Evolutionary conservation across 805 yeast species (phyloP).

Genomic region (Naumovozyma dairenensis): DNA sequence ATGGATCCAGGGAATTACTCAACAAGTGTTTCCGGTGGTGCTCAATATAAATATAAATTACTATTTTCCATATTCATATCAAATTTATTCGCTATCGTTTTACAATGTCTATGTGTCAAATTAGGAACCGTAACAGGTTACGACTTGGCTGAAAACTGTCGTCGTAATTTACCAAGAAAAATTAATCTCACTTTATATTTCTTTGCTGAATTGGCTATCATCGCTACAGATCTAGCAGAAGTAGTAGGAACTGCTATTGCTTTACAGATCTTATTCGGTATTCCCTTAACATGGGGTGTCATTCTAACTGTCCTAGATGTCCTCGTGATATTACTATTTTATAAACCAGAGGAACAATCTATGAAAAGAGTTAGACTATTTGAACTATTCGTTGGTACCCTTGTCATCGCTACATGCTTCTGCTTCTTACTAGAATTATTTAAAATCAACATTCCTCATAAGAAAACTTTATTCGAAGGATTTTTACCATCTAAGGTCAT

Average conservation of each 20-base stretch:
- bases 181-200: constrained; percentile 51
- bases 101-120: constrained; percentile 81
- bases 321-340: constrained; percentile 64
- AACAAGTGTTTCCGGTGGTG: constrained; percentile 87
- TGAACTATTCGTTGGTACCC: constrained; percentile 60
- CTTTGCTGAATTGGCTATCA: constrained; percentile 76
- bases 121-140: constrained; percentile 89
- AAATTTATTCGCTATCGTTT: constrained; percentile 74
- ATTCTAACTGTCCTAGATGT: constrained; percentile 75
- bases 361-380: constrained; percentile 66
- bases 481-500: constrained; percentile 60
- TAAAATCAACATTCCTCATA: constrained; percentile 45
- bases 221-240: constrained; percentile 89
- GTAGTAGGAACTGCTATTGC: constrained; percentile 91
- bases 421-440: constrained; percentile 68
- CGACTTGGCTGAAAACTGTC: constrained; percentile 82
- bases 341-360: constrained; percentile 65
- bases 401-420: constrained; percentile 63
- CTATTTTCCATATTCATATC: constrained; percentile 74
- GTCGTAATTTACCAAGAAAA: constrained; percentile 57
- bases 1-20: constrained; percentile 98
- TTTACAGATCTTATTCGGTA: constrained; percentile 59
- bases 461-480: constrained; percentile 48
- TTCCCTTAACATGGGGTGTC: constrained; percentile 71
- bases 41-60: constrained; percentile 68